phyloP scores from a whole-genome alignment of 148 eudicot species.

The Fagopyrum homotropicum region DNA sequence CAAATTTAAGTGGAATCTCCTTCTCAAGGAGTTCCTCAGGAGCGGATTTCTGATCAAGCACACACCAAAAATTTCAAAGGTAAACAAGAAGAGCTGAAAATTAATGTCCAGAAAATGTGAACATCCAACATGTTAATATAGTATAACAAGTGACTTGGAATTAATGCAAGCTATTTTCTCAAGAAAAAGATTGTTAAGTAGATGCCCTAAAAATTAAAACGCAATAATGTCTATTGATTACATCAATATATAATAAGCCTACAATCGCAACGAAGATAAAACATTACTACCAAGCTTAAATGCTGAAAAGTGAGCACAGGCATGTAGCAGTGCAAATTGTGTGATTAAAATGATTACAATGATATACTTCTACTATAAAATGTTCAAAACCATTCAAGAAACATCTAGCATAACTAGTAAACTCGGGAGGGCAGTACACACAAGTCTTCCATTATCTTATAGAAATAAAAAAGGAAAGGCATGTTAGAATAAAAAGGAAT shows the following conservation, averaged over 20 bases:
- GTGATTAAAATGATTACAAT: background rate
- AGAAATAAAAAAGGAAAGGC: conserved; percentile 1
- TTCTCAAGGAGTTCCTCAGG: conserved; percentile 82
- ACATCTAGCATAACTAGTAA: background rate
- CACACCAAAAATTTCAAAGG: background rate
- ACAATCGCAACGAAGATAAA: background rate
- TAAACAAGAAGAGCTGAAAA: background rate
- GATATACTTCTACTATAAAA: background rate
- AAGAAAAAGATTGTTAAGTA: background rate
- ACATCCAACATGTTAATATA: background rate
- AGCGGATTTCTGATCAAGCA: conserved; percentile 47
- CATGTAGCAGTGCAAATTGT: background rate
- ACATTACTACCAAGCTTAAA: background rate
- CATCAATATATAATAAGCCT: background rate
- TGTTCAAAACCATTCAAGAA: background rate
- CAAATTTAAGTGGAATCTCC: conserved; percentile 84
- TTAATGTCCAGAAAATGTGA: background rate
- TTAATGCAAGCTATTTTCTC: conserved; percentile 2
- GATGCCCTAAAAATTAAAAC: background rate
- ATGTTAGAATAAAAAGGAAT: background rate
- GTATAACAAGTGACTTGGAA: background rate
- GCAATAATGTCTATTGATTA: no score
- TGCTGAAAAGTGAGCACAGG: background rate
- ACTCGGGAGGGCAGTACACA: background rate
- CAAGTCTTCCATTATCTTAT: background rate